Evolutionary conservation across 805 yeast genomes (phyloP).

Genomic region (Huiozyma sinensis): DNA sequence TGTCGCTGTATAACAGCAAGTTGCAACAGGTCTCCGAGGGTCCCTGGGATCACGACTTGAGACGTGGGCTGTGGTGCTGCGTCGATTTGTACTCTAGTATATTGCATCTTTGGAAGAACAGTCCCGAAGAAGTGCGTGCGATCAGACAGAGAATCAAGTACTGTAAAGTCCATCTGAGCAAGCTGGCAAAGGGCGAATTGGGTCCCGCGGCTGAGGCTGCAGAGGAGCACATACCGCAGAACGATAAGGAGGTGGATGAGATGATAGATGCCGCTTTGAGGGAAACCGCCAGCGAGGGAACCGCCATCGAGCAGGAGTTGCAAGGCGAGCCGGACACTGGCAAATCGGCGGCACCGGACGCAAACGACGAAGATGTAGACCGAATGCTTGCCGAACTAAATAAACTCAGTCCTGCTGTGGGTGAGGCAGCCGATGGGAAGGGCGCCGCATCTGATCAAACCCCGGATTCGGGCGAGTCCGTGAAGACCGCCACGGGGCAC

Average conservation of each 20-base stretch:
- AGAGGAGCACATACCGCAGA: neutral
- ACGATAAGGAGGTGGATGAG: neutral
- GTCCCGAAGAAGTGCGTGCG: slow-evolving; percentile 3
- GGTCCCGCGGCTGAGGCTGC: slow-evolving; percentile 2
- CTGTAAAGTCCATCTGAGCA: slow-evolving; percentile 21
- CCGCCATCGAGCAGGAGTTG: too few relatives aligned
- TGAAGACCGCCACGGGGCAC: too few relatives aligned
- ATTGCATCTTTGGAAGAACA: slow-evolving; percentile 17
- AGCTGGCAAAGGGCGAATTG: slow-evolving; percentile 19
- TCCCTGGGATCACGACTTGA: slow-evolving; percentile 29
- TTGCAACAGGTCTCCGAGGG: slow-evolving; percentile 37
- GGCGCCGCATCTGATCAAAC: neutral
- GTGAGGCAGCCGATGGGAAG: slow-evolving; percentile 1
- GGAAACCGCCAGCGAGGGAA: too few relatives aligned
- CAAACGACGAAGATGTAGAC: neutral
- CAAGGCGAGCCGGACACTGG: neutral
- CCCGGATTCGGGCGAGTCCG: too few relatives aligned
- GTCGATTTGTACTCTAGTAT: slow-evolving; percentile 17
- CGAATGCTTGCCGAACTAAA: neutral
- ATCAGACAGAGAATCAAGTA: slow-evolving; percentile 18
- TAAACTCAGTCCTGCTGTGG: slow-evolving; percentile 1
- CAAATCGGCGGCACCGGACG: neutral
- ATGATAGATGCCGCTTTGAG: neutral
- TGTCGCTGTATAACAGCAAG: slow-evolving; percentile 43
- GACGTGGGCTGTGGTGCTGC: slow-evolving; percentile 26